Evolutionary conservation across 2,329 filamentous ascomycete species (phyloP), one percentile per base, ranked within the genome.

Genomic region (Parastagonospora avenae): DNA sequence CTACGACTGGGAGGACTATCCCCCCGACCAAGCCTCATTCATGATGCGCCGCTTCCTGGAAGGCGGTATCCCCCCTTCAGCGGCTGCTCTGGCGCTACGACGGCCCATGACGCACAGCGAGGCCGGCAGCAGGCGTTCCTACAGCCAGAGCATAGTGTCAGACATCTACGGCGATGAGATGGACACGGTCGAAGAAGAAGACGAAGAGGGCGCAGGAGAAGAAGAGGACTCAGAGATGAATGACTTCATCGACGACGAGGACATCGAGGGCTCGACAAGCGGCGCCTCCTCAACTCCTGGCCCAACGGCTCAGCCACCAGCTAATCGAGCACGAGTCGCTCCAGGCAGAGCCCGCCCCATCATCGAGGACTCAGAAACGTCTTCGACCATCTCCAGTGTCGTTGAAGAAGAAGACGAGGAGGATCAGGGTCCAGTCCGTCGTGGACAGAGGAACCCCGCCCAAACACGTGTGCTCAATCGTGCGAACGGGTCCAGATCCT

Each of bases 121-220:
- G 47, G 72, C 73, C 42, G 72, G 73, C 33, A 75, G 74, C 55
- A 64, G 69, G 32, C 67, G 72, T 11, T 75, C 73, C 8, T 76
- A 76, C 46, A 70, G 64, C 28, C 71, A 74, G 29, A 77, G 74
- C 57, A 66, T 75, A 42, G 66, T 72, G 33, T 76, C 73, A 12
- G 72, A 74, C 54, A 65, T 75, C 40, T 67, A 68, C 33, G 70
- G 67, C 4, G 73, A 75, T 39, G 74, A 76, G 48, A 76, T 76
- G 73, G 72, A 71, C 50, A 74, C 69, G 2, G 65, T 77, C 27
- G 72, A 75, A 46, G 75, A 77, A 50, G 73, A 76, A 60, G 74
- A 76, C 44, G 75, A 77, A 40, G 72, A 75, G 19, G 73, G 63
- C 4, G 38, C 66, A 5, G 69, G 72, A 19, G 71, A 59, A 36